Percentiles rank a stretch among this genome's conserved stretches.
Conservation (phyloP, 2,329 filamentous ascomycete genomes). For the Myriosclerotinia scirpicola region DNA sequence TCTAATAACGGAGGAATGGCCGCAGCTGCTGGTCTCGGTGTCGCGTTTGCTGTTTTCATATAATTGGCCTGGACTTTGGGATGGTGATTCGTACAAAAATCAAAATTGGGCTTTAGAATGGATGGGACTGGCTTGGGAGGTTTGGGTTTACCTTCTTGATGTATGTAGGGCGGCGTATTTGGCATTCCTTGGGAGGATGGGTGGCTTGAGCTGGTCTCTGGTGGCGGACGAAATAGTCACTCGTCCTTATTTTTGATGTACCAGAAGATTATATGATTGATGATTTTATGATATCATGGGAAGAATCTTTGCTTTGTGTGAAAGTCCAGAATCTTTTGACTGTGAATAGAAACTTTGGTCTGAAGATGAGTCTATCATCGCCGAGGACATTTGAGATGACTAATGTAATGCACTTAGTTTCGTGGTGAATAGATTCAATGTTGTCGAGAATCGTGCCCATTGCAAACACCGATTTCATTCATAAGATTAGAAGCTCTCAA, state of each 20-base stretch:
- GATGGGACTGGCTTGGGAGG: background rate
- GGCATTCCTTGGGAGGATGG: background rate
- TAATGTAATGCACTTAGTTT: no score
- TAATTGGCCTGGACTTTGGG: conserved; percentile 25
- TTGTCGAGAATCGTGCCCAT: no score
- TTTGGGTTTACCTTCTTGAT: conserved; percentile 4
- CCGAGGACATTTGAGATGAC: no score
- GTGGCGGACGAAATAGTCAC: background rate
- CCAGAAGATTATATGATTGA: background rate
- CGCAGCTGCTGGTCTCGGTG: conserved; percentile 37
- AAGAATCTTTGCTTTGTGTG: background rate
- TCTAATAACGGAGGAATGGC: conserved; percentile 36
- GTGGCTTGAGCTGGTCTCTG: conserved; percentile 12
- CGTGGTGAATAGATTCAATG: no score
- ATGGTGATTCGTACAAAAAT: background rate
- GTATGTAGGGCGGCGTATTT: conserved; percentile 1
- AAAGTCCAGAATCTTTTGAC: background rate
- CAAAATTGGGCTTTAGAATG: background rate
- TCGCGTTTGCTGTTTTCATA: conserved; percentile 40
- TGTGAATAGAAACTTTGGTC: background rate
- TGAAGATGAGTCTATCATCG: no score
- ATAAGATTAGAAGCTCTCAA: no score
- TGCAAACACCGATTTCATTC: no score
- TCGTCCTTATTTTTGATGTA: background rate
- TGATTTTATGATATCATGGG: background rate